Conservation (phyloP, 108 stramenopile genomes). For the Chaetoceros tenuissimus region DNA sequence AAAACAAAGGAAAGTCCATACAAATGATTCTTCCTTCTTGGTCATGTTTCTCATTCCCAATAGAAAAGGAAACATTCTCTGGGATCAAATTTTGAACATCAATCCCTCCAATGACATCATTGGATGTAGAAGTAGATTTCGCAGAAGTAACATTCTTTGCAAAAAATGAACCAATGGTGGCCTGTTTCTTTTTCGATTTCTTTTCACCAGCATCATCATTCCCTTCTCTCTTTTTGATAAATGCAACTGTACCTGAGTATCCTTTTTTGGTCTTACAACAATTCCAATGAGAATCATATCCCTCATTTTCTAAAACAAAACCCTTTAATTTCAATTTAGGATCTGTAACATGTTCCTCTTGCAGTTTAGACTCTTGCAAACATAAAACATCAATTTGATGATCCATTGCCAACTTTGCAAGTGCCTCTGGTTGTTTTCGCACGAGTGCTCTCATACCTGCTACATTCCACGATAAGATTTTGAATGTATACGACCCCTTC, state of each 20-base stretch:
- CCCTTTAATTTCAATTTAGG: slow-evolving; percentile 57
- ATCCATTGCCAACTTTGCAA: slow-evolving; percentile 40
- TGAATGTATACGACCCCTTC: slow-evolving; percentile 58
- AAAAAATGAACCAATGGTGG: slow-evolving; percentile 70
- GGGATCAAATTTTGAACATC: slow-evolving; percentile 42
- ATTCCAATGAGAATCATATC: slow-evolving; percentile 80
- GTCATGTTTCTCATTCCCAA: slow-evolving; percentile 71
- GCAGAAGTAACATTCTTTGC: slow-evolving; percentile 10
- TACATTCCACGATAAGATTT: slow-evolving; percentile 88
- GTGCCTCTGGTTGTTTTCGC: slow-evolving; percentile 54
- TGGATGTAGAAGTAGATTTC: not conserved
- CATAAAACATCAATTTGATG: slow-evolving; percentile 81
- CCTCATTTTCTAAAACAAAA: slow-evolving; percentile 49
- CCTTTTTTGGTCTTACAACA: slow-evolving; percentile 92
- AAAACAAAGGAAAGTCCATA: slow-evolving; percentile 81
- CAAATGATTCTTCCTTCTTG: slow-evolving; percentile 89
- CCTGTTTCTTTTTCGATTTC: slow-evolving; percentile 55
- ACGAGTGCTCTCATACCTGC: slow-evolving; percentile 81
- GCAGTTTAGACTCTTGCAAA: slow-evolving; percentile 88
- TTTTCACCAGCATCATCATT: slow-evolving; percentile 3
- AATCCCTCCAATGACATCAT: slow-evolving; percentile 5
- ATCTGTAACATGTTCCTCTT: slow-evolving; percentile 76
- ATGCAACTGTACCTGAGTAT: slow-evolving; percentile 93
- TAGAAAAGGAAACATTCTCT: slow-evolving; percentile 24
- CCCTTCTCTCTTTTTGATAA: slow-evolving; percentile 40